Base-by-base conservation (phyloP, 106 monocot species). In the Dendrobium officinale region DNA sequence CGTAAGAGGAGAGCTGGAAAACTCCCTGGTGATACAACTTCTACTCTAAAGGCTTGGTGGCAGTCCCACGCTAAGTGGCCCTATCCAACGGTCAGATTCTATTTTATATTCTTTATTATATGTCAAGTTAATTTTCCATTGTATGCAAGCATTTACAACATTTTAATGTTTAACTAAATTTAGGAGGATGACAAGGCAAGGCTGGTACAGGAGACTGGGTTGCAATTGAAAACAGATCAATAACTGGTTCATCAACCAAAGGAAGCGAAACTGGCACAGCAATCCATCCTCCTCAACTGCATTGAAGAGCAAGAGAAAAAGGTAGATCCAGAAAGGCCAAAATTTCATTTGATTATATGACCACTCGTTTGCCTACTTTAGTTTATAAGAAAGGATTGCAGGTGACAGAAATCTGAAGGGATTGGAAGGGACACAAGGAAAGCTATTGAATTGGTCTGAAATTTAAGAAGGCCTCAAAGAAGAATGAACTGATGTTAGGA, bases 21-120 rank as follows among this genome's bases (percentile, higher is more conserved):
- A 55, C 87, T 92, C 33, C 92, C 92, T 0, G 92, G 89, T 19
- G 92, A 89, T 67, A 89, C 89, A 10, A 88, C 92, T 33, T 89
- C 89, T 47, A 67, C 86, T 16, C 47, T 92, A 27, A 92, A 92
- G 83, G 86, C 92, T 20, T 92, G 92, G 92, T 92, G 92, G 92
- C 89, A 92, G 77, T 80, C 92, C 3, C 92, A 92, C 75, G 86
- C 92, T 51, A 92, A 92, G 77, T 92, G 92, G 92, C 92, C 92
- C 27, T 92, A 92, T 55, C 92, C 92, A 7, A 92, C 92, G 2
- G 92, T 92, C 37, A 16, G 70, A 24, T 22, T 70, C 51, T 51
- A 51, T 13, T 5, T 37, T 76, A 5, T 41, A 20, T 15, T 18
- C 0, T 31, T 42, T 43, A 42, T 44, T n/a, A 37, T 37, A 37